Conservation (phyloP, 192 early-diverging fungal species). For the Coemansia sp. region DNA sequence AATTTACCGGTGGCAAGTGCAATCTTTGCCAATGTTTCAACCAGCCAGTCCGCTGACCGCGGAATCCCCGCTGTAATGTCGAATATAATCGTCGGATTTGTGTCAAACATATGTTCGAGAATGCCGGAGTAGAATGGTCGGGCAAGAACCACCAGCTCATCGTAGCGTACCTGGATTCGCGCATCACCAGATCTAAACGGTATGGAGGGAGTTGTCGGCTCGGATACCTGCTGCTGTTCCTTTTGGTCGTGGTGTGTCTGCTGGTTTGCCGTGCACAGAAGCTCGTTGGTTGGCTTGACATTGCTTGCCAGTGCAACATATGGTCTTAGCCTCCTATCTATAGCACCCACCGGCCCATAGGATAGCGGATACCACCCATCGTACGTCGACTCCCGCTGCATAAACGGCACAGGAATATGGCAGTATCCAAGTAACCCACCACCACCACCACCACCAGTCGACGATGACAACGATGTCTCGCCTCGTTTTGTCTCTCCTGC, state of each 20-base stretch:
- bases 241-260: background rate
- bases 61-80: constrained; percentile 29
- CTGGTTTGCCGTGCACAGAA: background rate
- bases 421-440: constrained; percentile 35
- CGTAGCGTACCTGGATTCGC: constrained; percentile 46
- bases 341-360: constrained; percentile 22
- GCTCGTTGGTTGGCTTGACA: constrained; percentile 19
- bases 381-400: constrained; percentile 37
- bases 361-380: constrained; percentile 53
- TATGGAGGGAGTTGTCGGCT: constrained; percentile 10
- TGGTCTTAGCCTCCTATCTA: constrained; percentile 8
- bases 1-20: constrained; percentile 20
- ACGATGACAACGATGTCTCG: too few species aligned
- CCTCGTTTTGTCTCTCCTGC: background rate
- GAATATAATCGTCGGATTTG: constrained; percentile 33
- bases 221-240: background rate
- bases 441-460: background rate
- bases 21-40: constrained; percentile 47
- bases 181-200: constrained; percentile 51
- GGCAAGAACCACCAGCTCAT: constrained; percentile 41
- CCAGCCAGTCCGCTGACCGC: constrained; percentile 47
- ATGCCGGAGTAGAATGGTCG: constrained; percentile 23
- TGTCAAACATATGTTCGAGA: constrained; percentile 22
- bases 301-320: constrained; percentile 25
- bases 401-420: constrained; percentile 32